Conservation (phyloP, 768 basidiomycete genomes). For the Mycena alexandri region DNA sequence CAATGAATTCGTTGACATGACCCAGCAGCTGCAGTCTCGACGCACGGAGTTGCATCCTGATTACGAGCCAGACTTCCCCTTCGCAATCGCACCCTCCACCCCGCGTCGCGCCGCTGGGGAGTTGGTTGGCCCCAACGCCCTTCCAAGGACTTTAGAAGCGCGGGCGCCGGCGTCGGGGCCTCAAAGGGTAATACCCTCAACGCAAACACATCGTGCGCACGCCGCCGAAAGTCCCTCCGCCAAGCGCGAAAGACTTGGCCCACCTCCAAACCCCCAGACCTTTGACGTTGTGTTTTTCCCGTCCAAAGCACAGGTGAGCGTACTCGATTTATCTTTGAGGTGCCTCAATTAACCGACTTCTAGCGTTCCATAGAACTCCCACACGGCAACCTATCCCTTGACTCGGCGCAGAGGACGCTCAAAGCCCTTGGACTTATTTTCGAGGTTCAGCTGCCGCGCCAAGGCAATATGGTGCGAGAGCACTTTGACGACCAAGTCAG, state of each 20-base stretch:
- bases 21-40: conserved; percentile 1
- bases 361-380: conserved; percentile 10
- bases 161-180: conserved; percentile 26
- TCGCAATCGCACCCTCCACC: neutral
- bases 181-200: conserved; percentile 13
- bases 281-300: conserved; percentile 29
- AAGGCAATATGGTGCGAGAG: conserved; percentile 1
- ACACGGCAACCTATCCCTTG: neutral
- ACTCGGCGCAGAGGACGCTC: neutral
- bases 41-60: conserved; percentile 6
- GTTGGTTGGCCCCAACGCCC: neutral
- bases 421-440: conserved; percentile 20
- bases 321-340: no score
- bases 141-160: neutral
- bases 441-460: conserved; percentile 21
- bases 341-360: neutral
- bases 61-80: conserved; percentile 15
- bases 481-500: conserved; percentile 15
- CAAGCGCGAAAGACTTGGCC: neutral
- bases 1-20: conserved; percentile 8
- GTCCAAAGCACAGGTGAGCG: conserved; percentile 14
- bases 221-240: conserved; percentile 6
- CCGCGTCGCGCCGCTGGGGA: neutral
- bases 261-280: neutral
- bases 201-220: neutral